Percentiles rank a stretch among this genome's conserved stretches.
Evolutionary conservation across 108 stramenopile genomes (phyloP).

Genomic region (Tribonema minus): DNA sequence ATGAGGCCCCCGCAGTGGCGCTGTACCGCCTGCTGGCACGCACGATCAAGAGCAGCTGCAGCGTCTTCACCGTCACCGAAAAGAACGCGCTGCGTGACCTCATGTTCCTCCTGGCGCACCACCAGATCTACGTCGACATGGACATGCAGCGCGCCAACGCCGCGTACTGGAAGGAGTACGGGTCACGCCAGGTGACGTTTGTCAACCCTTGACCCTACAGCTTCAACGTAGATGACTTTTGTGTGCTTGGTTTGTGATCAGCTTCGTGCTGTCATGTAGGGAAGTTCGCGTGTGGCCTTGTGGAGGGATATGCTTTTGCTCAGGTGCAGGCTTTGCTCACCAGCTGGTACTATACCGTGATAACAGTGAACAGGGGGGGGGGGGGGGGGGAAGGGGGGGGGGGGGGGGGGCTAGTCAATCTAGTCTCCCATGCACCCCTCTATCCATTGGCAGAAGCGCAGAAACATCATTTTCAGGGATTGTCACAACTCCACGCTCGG

Average conservation of each 20-base stretch:
- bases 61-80: slow-evolving; percentile 1
- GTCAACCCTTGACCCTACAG: background rate
- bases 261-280: background rate
- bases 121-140: slow-evolving; percentile 20
- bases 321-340: background rate
- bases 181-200: background rate
- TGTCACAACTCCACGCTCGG: too few relatives aligned
- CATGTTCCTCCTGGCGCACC: slow-evolving; percentile 16
- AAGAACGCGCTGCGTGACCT: slow-evolving; percentile 8
- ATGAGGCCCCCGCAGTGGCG: slow-evolving; percentile 9
- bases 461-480: too few relatives aligned
- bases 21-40: slow-evolving; percentile 9
- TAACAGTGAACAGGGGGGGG: too few relatives aligned
- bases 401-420: background rate
- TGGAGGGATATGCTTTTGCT: background rate
- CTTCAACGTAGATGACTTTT: background rate
- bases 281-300: background rate
- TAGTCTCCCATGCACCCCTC: background rate
- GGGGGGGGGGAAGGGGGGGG: background rate
- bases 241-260: background rate
- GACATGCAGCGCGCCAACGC: slow-evolving; percentile 4
- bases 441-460: too few relatives aligned
- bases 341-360: background rate
- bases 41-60: background rate
- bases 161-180: slow-evolving; percentile 32